A percentile compares a stretch with the other conserved stretches of the same genome.
phyloP scores from a whole-genome alignment of 768 basidiomycete genomes.

The Mycena galericulata region DNA sequence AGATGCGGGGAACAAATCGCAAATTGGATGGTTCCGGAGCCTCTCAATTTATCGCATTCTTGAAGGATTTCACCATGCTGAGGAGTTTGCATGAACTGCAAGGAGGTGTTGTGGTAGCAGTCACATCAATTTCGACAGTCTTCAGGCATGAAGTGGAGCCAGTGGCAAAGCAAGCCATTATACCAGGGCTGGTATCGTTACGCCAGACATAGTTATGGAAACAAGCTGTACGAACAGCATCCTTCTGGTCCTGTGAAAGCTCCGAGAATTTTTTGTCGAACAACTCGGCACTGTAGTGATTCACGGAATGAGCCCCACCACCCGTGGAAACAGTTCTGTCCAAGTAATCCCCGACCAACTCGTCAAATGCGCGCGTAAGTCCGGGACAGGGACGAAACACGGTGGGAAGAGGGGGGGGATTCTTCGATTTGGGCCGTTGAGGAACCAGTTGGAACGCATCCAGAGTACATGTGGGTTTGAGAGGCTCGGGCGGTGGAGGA shows the following conservation, averaged over 20 bases:
- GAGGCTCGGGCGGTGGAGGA: neutral
- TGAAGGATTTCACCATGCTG: neutral
- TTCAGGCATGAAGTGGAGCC: neutral
- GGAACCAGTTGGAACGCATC: neutral
- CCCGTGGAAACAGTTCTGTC: neutral
- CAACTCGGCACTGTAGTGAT: neutral
- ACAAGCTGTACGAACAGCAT: neutral
- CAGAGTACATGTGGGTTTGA: neutral
- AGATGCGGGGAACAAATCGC: neutral
- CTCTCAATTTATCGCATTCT: neutral
- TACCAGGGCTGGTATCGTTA: neutral
- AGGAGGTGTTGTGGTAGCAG: neutral
- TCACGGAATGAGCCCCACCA: neutral
- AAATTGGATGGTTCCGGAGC: neutral
- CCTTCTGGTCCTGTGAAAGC: neutral
- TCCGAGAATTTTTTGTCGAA: neutral
- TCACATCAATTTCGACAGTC: neutral
- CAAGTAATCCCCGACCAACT: neutral
- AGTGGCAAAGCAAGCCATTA: slow-evolving; percentile 12
- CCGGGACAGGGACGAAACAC: neutral
- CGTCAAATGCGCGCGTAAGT: neutral
- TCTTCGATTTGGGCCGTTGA: neutral
- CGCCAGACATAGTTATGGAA: neutral
- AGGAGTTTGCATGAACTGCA: neutral
- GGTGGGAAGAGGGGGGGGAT: neutral